A percentile compares a stretch with the other conserved stretches of the same genome.
Conservation (phyloP, 371 early-diverging fungal genomes). For the Mortierella sp. region DNA sequence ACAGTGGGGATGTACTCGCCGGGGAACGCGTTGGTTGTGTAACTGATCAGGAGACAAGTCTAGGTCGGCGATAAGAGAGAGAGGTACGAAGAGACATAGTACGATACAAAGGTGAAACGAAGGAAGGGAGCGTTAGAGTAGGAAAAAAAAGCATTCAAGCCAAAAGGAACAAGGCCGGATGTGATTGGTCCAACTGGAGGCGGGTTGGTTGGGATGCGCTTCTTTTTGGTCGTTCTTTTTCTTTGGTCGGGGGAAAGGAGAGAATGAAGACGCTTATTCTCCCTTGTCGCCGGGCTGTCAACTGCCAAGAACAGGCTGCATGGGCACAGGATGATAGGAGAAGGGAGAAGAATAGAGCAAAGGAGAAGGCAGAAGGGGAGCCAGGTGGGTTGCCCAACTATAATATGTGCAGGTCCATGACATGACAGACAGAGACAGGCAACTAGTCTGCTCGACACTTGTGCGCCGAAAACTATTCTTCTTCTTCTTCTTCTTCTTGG, state of each 20-base stretch:
- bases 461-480: background rate
- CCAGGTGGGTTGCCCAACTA: background rate
- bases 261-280: slow-evolving; percentile 63
- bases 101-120: slow-evolving; percentile 4
- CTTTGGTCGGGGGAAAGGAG: background rate
- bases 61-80: slow-evolving; percentile 82
- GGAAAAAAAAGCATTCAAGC: background rate
- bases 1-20: slow-evolving; percentile 98
- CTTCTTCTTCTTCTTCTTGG: background rate
- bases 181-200: slow-evolving; percentile 2
- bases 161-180: background rate
- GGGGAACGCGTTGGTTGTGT: slow-evolving; percentile 98
- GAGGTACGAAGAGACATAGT: background rate
- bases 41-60: slow-evolving; percentile 95
- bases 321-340: background rate
- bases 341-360: slow-evolving; percentile 12
- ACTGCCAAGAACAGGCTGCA: background rate
- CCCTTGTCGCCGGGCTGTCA: slow-evolving; percentile 81
- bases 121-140: background rate
- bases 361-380: background rate
- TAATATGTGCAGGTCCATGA: background rate
- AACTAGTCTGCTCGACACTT: background rate
- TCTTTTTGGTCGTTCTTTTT: background rate
- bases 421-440: background rate
- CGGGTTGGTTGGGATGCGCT: slow-evolving; percentile 10